Percentiles rank a stretch among this genome's conserved stretches.
Evolutionary conservation across 768 basidiomycete species (phyloP).

Genomic region (Heimioporus sp.): DNA sequence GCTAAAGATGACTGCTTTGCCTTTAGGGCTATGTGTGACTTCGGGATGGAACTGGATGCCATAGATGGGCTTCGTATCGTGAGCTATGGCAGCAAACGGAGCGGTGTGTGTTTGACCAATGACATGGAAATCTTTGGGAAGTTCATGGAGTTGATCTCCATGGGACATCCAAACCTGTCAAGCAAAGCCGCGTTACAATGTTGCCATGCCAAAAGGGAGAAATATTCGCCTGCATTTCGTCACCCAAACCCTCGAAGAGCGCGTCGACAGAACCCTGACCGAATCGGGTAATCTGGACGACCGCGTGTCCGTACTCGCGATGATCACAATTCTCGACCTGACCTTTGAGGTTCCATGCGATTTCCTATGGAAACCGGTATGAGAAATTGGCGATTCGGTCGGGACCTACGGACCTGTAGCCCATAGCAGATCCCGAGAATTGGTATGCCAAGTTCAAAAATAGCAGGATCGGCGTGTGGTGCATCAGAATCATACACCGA

Average conservation of each 20-base stretch:
- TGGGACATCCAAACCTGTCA: constrained; percentile 99
- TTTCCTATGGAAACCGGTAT: constrained; percentile 58
- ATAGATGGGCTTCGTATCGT: constrained; percentile 84
- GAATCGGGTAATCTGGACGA: constrained; percentile 67
- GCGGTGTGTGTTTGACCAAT: constrained; percentile 86
- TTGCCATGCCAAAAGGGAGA: background rate
- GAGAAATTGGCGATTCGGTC: background rate
- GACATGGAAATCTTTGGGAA: constrained; percentile 81
- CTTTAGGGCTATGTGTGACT: constrained; percentile 90
- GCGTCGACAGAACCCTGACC: constrained; percentile 61
- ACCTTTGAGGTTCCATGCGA: constrained; percentile 85
- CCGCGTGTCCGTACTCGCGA: constrained; percentile 93
- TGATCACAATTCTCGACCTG: constrained; percentile 84
- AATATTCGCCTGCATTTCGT: constrained; percentile 75
- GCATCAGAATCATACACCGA: constrained; percentile 94
- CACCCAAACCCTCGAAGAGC: constrained; percentile 84
- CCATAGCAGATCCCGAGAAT: constrained; percentile 98
- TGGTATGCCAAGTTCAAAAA: constrained; percentile 86
- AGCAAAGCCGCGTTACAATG: background rate
- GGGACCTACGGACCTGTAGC: constrained; percentile 61
- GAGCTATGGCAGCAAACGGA: constrained; percentile 91
- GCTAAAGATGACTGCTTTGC: constrained; percentile 83
- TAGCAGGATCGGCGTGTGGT: constrained; percentile 90
- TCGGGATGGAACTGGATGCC: constrained; percentile 99
- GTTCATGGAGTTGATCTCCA: constrained; percentile 85